phyloP scores from a whole-genome alignment of 352 stramenopile genomes.

The Paralagenidium karlingii region DNA sequence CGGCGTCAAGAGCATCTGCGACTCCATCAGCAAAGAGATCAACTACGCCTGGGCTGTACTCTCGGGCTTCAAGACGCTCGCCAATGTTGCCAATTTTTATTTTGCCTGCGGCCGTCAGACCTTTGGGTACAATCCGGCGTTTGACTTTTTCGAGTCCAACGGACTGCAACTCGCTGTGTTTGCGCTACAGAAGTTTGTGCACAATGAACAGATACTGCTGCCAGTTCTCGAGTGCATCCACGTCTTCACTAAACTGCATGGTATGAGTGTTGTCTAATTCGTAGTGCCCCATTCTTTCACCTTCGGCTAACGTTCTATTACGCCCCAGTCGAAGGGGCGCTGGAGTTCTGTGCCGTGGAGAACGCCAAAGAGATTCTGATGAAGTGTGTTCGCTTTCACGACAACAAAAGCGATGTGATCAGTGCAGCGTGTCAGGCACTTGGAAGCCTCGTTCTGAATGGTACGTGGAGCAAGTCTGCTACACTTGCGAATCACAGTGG shows the following conservation, averaged over 20 bases:
- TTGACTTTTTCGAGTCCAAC: conserved; percentile 46
- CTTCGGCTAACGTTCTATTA: no score
- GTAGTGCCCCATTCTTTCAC: background rate
- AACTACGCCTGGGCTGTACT: conserved; percentile 60
- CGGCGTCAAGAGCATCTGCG: conserved; percentile 49
- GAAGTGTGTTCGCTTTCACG: conserved; percentile 61
- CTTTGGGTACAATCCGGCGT: conserved; percentile 55
- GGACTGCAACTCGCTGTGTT: conserved; percentile 61
- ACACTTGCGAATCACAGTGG: no score
- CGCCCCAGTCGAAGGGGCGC: conserved; percentile 30
- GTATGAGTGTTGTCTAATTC: no score
- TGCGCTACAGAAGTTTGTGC: conserved; percentile 55
- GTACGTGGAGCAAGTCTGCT: conserved; percentile 10
- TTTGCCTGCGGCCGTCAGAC: conserved; percentile 47
- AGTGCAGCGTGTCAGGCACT: conserved; percentile 38
- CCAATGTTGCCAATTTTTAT: conserved; percentile 62
- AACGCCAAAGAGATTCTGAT: conserved; percentile 48
- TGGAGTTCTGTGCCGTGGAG: conserved; percentile 47
- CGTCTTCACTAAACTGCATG: conserved; percentile 62
- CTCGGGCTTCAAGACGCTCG: conserved; percentile 54
- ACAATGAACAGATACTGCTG: conserved; percentile 49
- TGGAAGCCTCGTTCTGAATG: conserved; percentile 61
- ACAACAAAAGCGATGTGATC: conserved; percentile 68
- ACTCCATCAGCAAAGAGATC: conserved; percentile 62
- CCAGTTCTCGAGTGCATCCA: conserved; percentile 51